phyloP scores from a whole-genome alignment of 345 rosid species.

The Brassica rapa region DNA sequence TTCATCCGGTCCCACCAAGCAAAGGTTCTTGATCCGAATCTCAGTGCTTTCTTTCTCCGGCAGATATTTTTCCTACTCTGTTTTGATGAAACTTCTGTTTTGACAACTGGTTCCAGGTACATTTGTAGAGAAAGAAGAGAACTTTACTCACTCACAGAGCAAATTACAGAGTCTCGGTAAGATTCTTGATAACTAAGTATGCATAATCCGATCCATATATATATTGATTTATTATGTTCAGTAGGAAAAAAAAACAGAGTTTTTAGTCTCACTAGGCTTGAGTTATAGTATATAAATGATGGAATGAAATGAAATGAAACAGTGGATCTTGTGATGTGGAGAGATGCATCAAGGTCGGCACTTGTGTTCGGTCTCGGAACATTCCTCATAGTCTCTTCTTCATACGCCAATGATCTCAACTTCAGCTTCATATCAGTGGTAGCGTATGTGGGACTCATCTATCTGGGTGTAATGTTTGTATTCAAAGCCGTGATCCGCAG shows the following conservation, averaged over 20 bases:
- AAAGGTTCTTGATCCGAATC: constrained; percentile 8
- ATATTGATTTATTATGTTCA: not conserved
- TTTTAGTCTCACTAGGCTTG: no score
- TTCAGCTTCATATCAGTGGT: constrained; percentile 77
- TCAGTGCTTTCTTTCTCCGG: no score
- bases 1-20: constrained; percentile 44
- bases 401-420: constrained; percentile 62
- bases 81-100: constrained; percentile 26
- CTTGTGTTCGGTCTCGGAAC: constrained; percentile 80
- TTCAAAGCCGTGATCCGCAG: constrained; percentile 66
- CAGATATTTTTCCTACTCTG: constrained; percentile 30
- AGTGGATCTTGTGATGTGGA: constrained; percentile 98
- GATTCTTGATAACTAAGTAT: constrained; percentile 5
- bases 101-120: not conserved
- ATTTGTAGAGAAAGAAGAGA: constrained; percentile 40
- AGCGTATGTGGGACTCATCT: constrained; percentile 74
- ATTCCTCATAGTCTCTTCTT: constrained; percentile 67
- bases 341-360: constrained; percentile 73
- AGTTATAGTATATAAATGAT: no score
- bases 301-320: constrained; percentile 34
- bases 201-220: not conserved
- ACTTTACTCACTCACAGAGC: constrained; percentile 52
- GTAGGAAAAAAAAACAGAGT: not conserved
- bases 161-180: constrained; percentile 77
- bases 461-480: constrained; percentile 73